Evolutionary conservation across 2,329 filamentous ascomycete genomes (phyloP).

Genomic region (Lasiodiplodia citricola): DNA sequence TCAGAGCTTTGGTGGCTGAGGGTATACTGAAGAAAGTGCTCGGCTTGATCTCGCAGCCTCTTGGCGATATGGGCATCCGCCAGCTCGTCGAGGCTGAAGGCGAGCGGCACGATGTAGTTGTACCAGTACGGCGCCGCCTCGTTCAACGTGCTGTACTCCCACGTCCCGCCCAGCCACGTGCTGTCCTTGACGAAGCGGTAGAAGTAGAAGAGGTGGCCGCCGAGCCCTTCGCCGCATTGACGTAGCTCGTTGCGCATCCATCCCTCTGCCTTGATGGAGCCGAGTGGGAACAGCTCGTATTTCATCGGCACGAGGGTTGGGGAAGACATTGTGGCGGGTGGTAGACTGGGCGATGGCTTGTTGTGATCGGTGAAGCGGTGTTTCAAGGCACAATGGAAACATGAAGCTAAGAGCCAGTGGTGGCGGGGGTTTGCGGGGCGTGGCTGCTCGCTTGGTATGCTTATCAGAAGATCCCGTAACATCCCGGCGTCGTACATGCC

Average conservation of each 20-base stretch:
- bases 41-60: constrained; percentile 55
- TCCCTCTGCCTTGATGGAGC: constrained; percentile 48
- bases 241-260: constrained; percentile 60
- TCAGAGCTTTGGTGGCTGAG: constrained; percentile 57
- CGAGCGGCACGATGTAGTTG: constrained; percentile 62
- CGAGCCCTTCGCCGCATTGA: constrained; percentile 57
- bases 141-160: constrained; percentile 60
- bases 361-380: no score
- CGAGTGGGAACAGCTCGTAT: constrained; percentile 46
- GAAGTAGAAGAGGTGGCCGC: constrained; percentile 61
- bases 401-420: background rate
- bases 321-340: background rate
- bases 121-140: constrained; percentile 65
- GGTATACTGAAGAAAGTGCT: constrained; percentile 52
- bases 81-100: constrained; percentile 56
- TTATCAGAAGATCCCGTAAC: background rate
- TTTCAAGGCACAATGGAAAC: background rate
- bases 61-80: constrained; percentile 28
- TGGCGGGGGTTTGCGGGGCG: background rate
- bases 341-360: background rate
- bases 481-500: background rate
- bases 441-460: background rate
- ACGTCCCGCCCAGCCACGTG: constrained; percentile 57
- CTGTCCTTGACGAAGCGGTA: constrained; percentile 60
- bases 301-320: constrained; percentile 39